Conservation (phyloP, 306 rosid genomes). For the Delonix regia region DNA sequence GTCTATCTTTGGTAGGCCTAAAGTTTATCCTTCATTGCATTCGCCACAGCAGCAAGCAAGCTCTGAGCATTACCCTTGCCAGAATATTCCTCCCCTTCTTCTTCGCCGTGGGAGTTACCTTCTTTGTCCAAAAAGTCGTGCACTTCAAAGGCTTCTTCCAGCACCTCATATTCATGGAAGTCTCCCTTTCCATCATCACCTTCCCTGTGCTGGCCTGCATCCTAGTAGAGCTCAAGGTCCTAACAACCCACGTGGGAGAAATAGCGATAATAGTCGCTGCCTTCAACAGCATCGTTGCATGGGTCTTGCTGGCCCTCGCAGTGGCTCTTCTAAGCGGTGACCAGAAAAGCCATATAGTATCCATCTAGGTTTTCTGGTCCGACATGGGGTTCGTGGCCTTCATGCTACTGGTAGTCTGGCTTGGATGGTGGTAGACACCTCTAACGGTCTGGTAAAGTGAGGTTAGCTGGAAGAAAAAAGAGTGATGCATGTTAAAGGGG, state of each 20-base stretch:
- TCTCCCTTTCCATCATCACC: conserved; percentile 80
- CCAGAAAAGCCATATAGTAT: conserved; percentile 12
- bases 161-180: conserved; percentile 72
- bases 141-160: conserved; percentile 47
- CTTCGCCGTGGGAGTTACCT: conserved; percentile 60
- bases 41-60: conserved; percentile 60
- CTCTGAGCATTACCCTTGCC: conserved; percentile 63
- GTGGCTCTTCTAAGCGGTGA: conserved; percentile 50
- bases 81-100: conserved; percentile 73
- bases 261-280: conserved; percentile 90
- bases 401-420: conserved; percentile 24
- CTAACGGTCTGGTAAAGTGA: too few relatives aligned
- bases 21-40: conserved; percentile 65
- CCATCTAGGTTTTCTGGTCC: conserved; percentile 35
- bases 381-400: conserved; percentile 32
- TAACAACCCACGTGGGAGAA: conserved; percentile 69
- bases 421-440: too few relatives aligned
- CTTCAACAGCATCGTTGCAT: conserved; percentile 79
- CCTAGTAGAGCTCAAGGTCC: conserved; percentile 74
- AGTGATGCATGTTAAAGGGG: too few relatives aligned
- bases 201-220: conserved; percentile 88
- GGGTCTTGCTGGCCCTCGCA: conserved; percentile 81
- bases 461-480: too few relatives aligned
- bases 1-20: conserved; percentile 72
- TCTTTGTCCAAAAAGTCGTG: conserved; percentile 52